phyloP scores from a whole-genome alignment of 805 yeast genomes.

The Kodamaea leandrae region DNA sequence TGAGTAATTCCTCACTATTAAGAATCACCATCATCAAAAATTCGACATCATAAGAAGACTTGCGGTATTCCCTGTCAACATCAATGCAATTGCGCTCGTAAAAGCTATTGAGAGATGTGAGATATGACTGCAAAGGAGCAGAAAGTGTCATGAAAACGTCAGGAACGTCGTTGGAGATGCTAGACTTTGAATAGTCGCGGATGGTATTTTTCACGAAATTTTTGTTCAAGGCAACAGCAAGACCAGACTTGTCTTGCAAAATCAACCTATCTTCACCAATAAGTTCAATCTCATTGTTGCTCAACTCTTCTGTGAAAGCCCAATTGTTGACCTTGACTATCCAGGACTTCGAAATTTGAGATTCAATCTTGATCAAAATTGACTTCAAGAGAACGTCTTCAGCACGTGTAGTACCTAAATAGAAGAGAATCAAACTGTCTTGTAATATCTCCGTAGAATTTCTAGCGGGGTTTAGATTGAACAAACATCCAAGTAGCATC shows the following conservation, averaged over 20 bases:
- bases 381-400: constrained; percentile 62
- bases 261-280: constrained; percentile 48
- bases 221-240: constrained; percentile 52
- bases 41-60: constrained; percentile 60
- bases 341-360: constrained; percentile 57
- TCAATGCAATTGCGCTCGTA: constrained; percentile 18
- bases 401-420: constrained; percentile 59
- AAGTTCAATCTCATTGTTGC: constrained; percentile 43
- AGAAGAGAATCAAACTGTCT: constrained; percentile 45
- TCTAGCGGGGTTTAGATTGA: constrained; percentile 41
- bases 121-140: constrained; percentile 1
- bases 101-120: constrained; percentile 22
- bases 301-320: constrained; percentile 53
- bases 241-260: constrained; percentile 41
- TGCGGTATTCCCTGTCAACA: constrained; percentile 21
- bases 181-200: constrained; percentile 15
- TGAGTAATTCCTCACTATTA: constrained; percentile 64
- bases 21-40: constrained; percentile 61
- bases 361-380: constrained; percentile 58
- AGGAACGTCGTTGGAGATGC: constrained; percentile 6
- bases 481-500: constrained; percentile 49
- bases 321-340: constrained; percentile 58
- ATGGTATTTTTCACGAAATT: constrained; percentile 50
- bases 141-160: constrained; percentile 4
- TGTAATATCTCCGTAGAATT: constrained; percentile 50